These are phyloP conservation scores for Phytopythium sindhum DNA, from an alignment of 352 stramenopile genomes.

Conservation along the genomic window DNA sequence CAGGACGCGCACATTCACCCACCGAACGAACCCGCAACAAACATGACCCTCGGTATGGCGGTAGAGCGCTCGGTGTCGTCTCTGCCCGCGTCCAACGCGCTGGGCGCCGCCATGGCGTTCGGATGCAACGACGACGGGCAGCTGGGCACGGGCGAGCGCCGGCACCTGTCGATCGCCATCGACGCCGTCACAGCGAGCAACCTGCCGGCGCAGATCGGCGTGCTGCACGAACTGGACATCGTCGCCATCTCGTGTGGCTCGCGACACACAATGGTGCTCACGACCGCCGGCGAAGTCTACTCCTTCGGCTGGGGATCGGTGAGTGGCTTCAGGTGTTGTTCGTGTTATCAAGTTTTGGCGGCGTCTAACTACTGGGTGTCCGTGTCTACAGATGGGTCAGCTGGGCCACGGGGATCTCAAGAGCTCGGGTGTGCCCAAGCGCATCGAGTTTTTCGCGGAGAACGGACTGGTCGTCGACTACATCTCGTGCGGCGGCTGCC, in stretches of 20 bases:
- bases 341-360: too few species aligned
- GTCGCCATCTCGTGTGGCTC: conserved; percentile 75
- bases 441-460: conserved; percentile 61
- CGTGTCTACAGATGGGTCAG: conserved; percentile 61
- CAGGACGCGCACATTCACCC: neutral
- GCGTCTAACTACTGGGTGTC: neutral
- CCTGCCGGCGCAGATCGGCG: conserved; percentile 56
- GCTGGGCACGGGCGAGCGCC: conserved; percentile 65
- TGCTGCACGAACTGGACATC: conserved; percentile 47
- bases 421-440: conserved; percentile 55
- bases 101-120: conserved; percentile 62
- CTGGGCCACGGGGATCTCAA: conserved; percentile 74
- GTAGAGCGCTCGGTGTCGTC: conserved; percentile 1
- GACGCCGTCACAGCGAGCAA: conserved; percentile 78
- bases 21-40: neutral
- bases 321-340: conserved; percentile 10
- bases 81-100: neutral
- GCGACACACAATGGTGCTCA: conserved; percentile 80
- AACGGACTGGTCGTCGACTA: conserved; percentile 53
- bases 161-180: conserved; percentile 44
- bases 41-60: neutral
- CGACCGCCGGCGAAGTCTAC: conserved; percentile 51
- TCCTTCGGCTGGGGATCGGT: conserved; percentile 82
- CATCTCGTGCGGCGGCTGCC: conserved; percentile 78
- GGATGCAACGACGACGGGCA: conserved; percentile 85